Evolutionary conservation across 176 grass and related monocot species (phyloP).

Genomic region (Aegilops sharonensis): DNA sequence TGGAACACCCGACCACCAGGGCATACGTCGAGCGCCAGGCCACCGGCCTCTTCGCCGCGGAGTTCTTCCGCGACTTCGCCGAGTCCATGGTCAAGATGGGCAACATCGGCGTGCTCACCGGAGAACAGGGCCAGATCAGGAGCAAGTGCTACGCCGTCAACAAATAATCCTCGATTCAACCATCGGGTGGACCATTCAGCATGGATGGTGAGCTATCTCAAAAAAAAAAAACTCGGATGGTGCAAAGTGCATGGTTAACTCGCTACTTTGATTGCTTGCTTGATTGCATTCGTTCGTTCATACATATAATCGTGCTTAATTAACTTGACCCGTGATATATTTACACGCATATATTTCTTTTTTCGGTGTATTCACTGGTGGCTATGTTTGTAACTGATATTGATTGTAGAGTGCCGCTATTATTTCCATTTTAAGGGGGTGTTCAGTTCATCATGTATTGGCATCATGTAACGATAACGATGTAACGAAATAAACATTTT

Average conservation of each 20-base stretch:
- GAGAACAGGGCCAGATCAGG: slow-evolving; percentile 55
- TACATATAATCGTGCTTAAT: not conserved
- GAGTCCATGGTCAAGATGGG: slow-evolving; percentile 71
- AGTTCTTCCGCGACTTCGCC: slow-evolving; percentile 62
- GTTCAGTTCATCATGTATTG: not conserved
- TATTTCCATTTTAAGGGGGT: not conserved
- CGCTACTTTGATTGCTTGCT: not conserved
- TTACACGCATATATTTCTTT: not conserved
- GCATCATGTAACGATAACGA: not conserved
- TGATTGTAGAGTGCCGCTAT: not conserved
- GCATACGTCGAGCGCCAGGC: slow-evolving; percentile 62
- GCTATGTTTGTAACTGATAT: slow-evolving; percentile 5
- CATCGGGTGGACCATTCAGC: not conserved
- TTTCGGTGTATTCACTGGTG: not conserved
- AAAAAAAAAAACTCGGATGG: too few species aligned
- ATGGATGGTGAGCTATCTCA: too few species aligned
- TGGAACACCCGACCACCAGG: slow-evolving; percentile 45
- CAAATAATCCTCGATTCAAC: not conserved
- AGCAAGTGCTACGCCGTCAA: slow-evolving; percentile 57
- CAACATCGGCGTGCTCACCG: slow-evolving; percentile 52
- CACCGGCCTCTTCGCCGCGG: slow-evolving; percentile 11
- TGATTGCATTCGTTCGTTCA: not conserved
- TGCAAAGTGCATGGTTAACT: not conserved
- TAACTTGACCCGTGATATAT: not conserved
- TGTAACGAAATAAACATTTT: not conserved